Evolutionary conservation across 495 filamentous ascomycete species (phyloP).

Genomic region (Friedmanniomyces endolithicus): DNA sequence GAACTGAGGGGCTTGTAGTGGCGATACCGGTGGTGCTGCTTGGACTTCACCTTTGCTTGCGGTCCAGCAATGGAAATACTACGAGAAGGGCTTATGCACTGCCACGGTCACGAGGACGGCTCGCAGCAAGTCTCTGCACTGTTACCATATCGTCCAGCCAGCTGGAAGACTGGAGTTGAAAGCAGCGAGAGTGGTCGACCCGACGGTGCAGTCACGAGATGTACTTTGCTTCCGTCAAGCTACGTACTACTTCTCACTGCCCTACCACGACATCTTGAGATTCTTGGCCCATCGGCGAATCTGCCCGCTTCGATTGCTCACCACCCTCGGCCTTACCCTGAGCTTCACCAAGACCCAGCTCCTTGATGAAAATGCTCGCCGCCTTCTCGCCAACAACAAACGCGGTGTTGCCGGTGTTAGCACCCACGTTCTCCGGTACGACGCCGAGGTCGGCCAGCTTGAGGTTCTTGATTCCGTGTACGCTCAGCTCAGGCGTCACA

Average conservation of each 20-base stretch:
- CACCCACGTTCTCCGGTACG: constrained; percentile 45
- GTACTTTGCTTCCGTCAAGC: too few species aligned
- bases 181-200: too few species aligned
- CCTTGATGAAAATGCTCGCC: constrained; percentile 42
- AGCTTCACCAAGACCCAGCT: constrained; percentile 31
- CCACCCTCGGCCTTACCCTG: background rate
- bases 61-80: too few species aligned
- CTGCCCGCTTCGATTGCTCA: constrained; percentile 13
- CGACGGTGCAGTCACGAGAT: too few species aligned
- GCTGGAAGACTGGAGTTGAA: too few species aligned
- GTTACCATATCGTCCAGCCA: too few species aligned
- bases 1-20: too few species aligned
- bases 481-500: constrained; percentile 37
- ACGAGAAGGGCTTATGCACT: too few species aligned
- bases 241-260: background rate
- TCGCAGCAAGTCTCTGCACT: too few species aligned
- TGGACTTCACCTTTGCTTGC: too few species aligned
- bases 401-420: constrained; percentile 51
- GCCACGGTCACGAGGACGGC: too few species aligned
- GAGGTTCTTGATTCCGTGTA: constrained; percentile 38
- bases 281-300: constrained; percentile 22
- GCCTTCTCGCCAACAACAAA: constrained; percentile 49
- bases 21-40: too few species aligned
- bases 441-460: constrained; percentile 40
- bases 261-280: background rate